Percentiles rank a stretch among this genome's conserved stretches.
Conservation (phyloP, 2,329 filamentous ascomycete genomes). For the Cladosporium halotolerans region DNA sequence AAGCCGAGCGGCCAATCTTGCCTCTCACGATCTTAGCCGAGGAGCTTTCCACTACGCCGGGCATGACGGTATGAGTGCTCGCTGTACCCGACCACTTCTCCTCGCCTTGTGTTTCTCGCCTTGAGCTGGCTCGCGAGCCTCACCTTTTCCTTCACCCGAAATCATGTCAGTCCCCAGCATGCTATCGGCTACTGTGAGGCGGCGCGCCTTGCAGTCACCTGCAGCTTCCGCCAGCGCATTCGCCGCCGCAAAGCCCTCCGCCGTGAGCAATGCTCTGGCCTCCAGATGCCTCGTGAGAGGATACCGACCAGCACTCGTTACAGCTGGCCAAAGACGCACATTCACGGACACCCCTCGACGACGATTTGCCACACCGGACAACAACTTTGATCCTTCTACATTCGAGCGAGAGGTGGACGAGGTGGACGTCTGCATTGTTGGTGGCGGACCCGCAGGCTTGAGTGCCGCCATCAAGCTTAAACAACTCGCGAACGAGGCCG, state of each 20-base stretch:
- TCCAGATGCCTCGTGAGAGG: conserved; percentile 20
- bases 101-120: conserved; percentile 1
- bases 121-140: conserved; percentile 8
- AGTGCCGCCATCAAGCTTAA: conserved; percentile 91
- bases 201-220: conserved; percentile 12
- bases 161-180: conserved; percentile 20
- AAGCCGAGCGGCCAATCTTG: conserved; percentile 1
- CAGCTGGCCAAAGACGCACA: conserved; percentile 30
- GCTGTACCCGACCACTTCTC: not conserved
- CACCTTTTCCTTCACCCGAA: conserved; percentile 8
- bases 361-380: conserved; percentile 32
- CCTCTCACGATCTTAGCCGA: conserved; percentile 6
- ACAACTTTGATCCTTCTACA: conserved; percentile 40
- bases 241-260: conserved; percentile 10
- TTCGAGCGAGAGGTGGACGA: conserved; percentile 85
- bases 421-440: conserved; percentile 95
- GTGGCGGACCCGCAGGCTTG: conserved; percentile 89
- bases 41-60: conserved; percentile 1
- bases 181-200: conserved; percentile 18
- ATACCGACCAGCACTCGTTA: conserved; percentile 28
- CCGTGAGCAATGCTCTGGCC: conserved; percentile 12
- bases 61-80: conserved; percentile 8
- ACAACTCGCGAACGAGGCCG: conserved; percentile 87
- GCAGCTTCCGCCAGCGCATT: conserved; percentile 12
- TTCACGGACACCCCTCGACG: conserved; percentile 25